Evolutionary conservation across 2,329 filamentous ascomycete species (phyloP).

Genomic region (Didymosphaeria variabile): DNA sequence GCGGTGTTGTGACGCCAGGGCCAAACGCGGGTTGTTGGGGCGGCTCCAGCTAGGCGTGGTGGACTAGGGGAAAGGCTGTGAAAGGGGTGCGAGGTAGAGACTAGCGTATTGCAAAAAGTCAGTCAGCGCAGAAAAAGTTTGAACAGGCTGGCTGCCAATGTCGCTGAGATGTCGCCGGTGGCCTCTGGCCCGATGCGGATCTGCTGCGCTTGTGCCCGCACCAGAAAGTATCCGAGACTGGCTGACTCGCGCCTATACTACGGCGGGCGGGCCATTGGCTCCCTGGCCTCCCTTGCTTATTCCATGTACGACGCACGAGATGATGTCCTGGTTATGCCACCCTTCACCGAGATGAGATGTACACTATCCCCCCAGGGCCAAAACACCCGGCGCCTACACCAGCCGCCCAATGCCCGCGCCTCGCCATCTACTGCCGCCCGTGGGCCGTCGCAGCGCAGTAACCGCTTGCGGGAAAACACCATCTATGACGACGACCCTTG

Average conservation of each 20-base stretch:
- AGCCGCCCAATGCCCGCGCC: background rate
- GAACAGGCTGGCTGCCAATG: background rate
- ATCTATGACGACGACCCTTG: conserved; percentile 10
- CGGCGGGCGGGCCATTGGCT: conserved; percentile 32
- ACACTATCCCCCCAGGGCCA: conserved; percentile 20
- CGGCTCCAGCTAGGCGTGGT: background rate
- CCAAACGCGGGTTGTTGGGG: conserved; percentile 15
- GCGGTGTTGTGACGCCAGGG: conserved; percentile 17
- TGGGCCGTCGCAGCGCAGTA: conserved; percentile 3
- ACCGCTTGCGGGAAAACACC: conserved; percentile 10
- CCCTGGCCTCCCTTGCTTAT: conserved; percentile 34
- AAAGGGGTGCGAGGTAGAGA: conserved; percentile 1
- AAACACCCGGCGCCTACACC: conserved; percentile 22
- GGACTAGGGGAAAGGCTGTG: background rate
- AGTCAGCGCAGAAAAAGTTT: conserved; percentile 6
- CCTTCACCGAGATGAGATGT: too few species aligned
- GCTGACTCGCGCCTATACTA: conserved; percentile 41
- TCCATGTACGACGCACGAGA: conserved; percentile 36
- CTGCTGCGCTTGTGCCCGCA: conserved; percentile 1
- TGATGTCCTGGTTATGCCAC: conserved; percentile 37
- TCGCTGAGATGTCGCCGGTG: conserved; percentile 12
- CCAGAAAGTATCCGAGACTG: conserved; percentile 17
- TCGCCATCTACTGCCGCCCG: conserved; percentile 2
- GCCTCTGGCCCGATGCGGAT: conserved; percentile 2
- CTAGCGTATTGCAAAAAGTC: conserved; percentile 15